These are phyloP conservation scores for Agaricus subrufescens DNA, from an alignment of 768 basidiomycete genomes.

Conservation along the genomic window DNA sequence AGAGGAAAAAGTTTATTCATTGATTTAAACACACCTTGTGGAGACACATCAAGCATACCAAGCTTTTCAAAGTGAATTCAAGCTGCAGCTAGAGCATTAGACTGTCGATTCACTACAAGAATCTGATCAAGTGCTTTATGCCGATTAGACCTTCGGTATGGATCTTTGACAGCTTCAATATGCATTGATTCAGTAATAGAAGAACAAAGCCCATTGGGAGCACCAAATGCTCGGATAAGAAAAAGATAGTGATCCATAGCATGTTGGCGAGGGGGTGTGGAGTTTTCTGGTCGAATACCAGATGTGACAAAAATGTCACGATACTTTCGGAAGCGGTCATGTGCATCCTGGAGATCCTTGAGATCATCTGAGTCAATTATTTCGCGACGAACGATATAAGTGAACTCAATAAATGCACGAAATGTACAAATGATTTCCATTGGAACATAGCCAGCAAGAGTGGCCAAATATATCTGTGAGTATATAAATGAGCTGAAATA, in stretches of 20 bases:
- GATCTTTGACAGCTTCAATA: conserved; percentile 28
- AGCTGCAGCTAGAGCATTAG: conserved; percentile 24
- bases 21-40: too few relatives aligned
- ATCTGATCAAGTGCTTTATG: conserved; percentile 30
- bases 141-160: conserved; percentile 26
- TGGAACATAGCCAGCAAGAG: conserved; percentile 15
- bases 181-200: conserved; percentile 29
- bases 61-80: conserved; percentile 9
- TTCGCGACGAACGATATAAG: conserved; percentile 22
- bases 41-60: not conserved
- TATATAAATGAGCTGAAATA: not conserved
- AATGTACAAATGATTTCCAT: conserved; percentile 16
- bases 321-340: conserved; percentile 21
- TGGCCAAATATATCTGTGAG: conserved; percentile 15
- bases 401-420: conserved; percentile 27
- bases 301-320: conserved; percentile 23
- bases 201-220: conserved; percentile 24
- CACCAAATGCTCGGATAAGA: conserved; percentile 17
- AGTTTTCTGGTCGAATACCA: conserved; percentile 9
- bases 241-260: conserved; percentile 16
- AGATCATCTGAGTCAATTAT: conserved; percentile 1
- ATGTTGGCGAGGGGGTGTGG: conserved; percentile 21
- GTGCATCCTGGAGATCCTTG: conserved; percentile 11
- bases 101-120: conserved; percentile 24
- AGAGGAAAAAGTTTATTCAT: too few relatives aligned